Evolutionary conservation across 768 basidiomycete genomes (phyloP).

Genomic region (Lactifluus volemus): DNA sequence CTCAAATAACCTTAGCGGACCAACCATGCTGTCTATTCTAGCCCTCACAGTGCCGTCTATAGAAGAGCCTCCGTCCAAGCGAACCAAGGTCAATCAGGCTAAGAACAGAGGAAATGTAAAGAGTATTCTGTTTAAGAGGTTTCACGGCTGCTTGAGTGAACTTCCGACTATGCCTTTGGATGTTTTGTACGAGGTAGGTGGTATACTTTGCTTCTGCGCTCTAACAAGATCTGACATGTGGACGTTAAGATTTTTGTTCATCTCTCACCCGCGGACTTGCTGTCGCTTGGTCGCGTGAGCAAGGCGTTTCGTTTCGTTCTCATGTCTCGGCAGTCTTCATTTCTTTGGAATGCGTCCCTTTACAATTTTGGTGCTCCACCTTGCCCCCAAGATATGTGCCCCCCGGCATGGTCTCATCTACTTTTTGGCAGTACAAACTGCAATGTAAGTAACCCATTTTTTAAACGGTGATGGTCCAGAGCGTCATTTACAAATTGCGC

Average conservation of each 20-base stretch:
- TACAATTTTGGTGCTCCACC: background rate
- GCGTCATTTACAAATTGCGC: background rate
- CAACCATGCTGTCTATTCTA: background rate
- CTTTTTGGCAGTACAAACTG: conserved; percentile 15
- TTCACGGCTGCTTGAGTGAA: conserved; percentile 10
- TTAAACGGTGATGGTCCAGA: background rate
- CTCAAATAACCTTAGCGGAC: too few relatives aligned
- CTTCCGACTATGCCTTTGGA: conserved; percentile 23
- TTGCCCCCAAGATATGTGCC: conserved; percentile 10
- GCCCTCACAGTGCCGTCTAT: background rate
- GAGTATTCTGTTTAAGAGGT: background rate
- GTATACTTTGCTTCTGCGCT: background rate
- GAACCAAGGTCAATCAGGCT: background rate
- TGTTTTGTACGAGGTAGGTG: conserved; percentile 25
- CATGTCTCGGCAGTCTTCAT: conserved; percentile 16
- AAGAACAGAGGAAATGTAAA: background rate
- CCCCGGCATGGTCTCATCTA: conserved; percentile 8
- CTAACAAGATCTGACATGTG: background rate
- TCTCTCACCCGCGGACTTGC: conserved; percentile 27
- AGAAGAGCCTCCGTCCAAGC: background rate
- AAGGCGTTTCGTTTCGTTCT: conserved; percentile 25
- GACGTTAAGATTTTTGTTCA: conserved; percentile 24
- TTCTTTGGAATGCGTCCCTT: conserved; percentile 23
- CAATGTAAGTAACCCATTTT: background rate
- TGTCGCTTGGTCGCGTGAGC: conserved; percentile 25